These are phyloP conservation scores for Avena atlantica DNA, from an alignment of 176 grass and related monocot genomes.

Conservation along the genomic window DNA sequence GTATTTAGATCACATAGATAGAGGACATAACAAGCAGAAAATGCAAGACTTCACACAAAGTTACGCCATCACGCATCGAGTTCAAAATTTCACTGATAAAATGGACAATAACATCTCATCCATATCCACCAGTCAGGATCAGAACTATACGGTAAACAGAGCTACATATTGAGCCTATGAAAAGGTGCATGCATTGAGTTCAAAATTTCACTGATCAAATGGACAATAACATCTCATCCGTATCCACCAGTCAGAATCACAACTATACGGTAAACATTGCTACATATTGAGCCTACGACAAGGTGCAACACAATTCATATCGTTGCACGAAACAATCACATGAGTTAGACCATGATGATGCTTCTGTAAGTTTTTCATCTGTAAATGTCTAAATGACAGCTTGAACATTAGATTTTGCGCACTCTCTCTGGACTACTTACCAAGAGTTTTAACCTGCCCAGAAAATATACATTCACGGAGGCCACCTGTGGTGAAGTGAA, in stretches of 20 bases:
- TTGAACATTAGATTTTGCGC: slow-evolving; percentile 8
- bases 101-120: slow-evolving; percentile 4
- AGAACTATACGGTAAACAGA: slow-evolving; percentile 35
- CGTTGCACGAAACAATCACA: slow-evolving; percentile 29
- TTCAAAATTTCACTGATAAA: slow-evolving; percentile 28
- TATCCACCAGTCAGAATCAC: background rate
- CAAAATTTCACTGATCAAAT: slow-evolving; percentile 29
- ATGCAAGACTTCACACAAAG: background rate
- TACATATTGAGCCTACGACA: slow-evolving; percentile 39
- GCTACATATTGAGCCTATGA: slow-evolving; percentile 36
- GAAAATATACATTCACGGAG: slow-evolving; percentile 50
- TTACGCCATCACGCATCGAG: background rate
- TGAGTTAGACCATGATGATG: slow-evolving; percentile 16
- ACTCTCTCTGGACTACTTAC: slow-evolving; percentile 23
- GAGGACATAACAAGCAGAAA: background rate
- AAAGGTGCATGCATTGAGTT: background rate
- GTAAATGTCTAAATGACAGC: background rate
- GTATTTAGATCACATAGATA: background rate
- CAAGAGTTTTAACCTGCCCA: slow-evolving; percentile 27
- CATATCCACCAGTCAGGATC: background rate
- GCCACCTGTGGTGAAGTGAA: background rate
- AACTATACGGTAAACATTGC: slow-evolving; percentile 29
- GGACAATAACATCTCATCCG: background rate
- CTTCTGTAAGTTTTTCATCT: slow-evolving; percentile 35
- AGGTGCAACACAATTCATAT: slow-evolving; percentile 37